phyloP scores from a whole-genome alignment of 2,329 filamentous ascomycete species.

The Sporothrix globosa region DNA sequence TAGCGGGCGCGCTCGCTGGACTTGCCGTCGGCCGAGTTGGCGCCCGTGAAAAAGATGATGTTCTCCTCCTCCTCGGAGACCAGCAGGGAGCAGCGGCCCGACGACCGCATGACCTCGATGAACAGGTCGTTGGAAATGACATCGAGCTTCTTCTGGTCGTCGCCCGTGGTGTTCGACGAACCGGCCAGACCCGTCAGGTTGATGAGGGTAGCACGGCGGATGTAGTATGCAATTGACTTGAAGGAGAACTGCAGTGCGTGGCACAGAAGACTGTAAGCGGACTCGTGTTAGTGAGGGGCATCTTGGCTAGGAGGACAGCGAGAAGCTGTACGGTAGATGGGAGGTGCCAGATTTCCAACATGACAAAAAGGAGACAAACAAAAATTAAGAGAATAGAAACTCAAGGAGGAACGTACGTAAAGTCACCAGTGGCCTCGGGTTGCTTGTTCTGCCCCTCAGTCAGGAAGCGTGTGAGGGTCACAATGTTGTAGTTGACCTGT shows the following conservation, averaged over 20 bases:
- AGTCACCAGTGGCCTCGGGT: slow-evolving; percentile 94
- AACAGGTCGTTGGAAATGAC: slow-evolving; percentile 99
- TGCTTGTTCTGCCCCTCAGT: slow-evolving; percentile 95
- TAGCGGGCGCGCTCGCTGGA: slow-evolving; percentile 69
- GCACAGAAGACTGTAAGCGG: slow-evolving; percentile 73
- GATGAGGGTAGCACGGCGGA: slow-evolving; percentile 90
- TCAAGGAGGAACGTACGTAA: slow-evolving; percentile 61
- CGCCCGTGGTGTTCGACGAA: slow-evolving; percentile 91
- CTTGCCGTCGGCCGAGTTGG: slow-evolving; percentile 53
- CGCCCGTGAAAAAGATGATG: slow-evolving; percentile 76
- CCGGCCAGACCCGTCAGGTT: slow-evolving; percentile 94
- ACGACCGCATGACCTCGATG: slow-evolving; percentile 91
- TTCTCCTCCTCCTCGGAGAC: slow-evolving; percentile 99
- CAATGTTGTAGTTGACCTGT: slow-evolving; percentile 92
- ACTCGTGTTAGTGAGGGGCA: slow-evolving; percentile 24
- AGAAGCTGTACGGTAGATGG: neutral
- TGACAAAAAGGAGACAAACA: slow-evolving; percentile 53
- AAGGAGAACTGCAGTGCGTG: slow-evolving; percentile 99
- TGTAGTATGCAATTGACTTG: slow-evolving; percentile 99
- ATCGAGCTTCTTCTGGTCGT: slow-evolving; percentile 99
- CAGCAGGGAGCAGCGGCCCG: slow-evolving; percentile 83
- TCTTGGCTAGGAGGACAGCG: neutral
- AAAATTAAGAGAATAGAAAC: too few species aligned
- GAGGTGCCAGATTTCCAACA: neutral
- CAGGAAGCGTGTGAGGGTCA: slow-evolving; percentile 92